Evolutionary conservation across 331 rosid genomes (phyloP).

Genomic region (Rhamnella rubrinervis): DNA sequence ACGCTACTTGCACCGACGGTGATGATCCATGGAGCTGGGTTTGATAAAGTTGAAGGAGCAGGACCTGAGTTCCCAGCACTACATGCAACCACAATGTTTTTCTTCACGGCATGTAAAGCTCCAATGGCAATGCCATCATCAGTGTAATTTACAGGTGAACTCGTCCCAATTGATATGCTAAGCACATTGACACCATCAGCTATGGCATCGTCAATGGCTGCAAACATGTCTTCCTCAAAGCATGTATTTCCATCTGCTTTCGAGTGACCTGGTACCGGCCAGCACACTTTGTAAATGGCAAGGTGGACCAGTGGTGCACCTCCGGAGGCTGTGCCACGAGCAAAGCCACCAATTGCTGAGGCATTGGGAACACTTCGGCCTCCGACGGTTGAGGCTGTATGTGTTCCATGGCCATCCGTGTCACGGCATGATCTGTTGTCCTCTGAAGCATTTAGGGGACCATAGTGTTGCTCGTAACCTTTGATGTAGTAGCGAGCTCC

Average conservation of each 20-base stretch:
- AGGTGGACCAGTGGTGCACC: conserved; percentile 77
- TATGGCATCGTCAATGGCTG: conserved; percentile 90
- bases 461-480: conserved; percentile 49
- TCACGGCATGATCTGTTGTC: conserved; percentile 83
- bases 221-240: conserved; percentile 66
- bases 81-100: conserved; percentile 72
- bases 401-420: conserved; percentile 89
- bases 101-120: conserved; percentile 61
- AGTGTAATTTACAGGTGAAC: conserved; percentile 24
- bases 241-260: conserved; percentile 65
- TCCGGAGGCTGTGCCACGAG: conserved; percentile 65
- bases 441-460: conserved; percentile 48
- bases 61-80: conserved; percentile 93
- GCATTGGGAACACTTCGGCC: conserved; percentile 49
- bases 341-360: conserved; percentile 71
- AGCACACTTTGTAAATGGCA: conserved; percentile 91
- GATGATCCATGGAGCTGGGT: conserved; percentile 83
- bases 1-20: conserved; percentile 84
- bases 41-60: conserved; percentile 50
- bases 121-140: conserved; percentile 62
- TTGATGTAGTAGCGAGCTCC: conserved; percentile 81
- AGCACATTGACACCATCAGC: conserved; percentile 76
- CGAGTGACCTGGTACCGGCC: conserved; percentile 64
- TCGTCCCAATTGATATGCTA: conserved; percentile 66
- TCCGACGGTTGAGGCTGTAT: conserved; percentile 77